phyloP scores from a whole-genome alignment of 208 protist genomes.

The Sergeia podlipaevii region DNA sequence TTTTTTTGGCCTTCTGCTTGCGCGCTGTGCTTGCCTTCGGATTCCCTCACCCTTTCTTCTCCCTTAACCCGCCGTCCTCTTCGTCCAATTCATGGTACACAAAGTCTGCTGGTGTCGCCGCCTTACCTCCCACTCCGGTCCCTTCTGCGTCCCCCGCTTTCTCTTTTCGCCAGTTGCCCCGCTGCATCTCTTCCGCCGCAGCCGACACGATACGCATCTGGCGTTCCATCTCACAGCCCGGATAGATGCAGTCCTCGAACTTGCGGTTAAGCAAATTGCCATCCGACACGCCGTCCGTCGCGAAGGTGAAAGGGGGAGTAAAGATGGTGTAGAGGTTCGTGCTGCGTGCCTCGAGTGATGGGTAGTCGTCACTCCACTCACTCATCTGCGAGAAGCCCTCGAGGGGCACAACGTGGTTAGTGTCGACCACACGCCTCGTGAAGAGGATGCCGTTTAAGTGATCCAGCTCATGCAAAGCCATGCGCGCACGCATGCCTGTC shows the following conservation, averaged over 20 bases:
- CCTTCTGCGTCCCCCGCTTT: conserved; percentile 11
- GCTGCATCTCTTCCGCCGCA: conserved; percentile 53
- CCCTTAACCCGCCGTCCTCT: too few relatives aligned
- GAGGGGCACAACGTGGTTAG: conserved; percentile 83
- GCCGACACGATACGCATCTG: conserved; percentile 68
- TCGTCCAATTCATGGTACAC: too few relatives aligned
- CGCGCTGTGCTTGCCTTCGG: too few relatives aligned
- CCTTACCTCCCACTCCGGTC: conserved; percentile 5
- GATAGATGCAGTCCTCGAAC: conserved; percentile 88
- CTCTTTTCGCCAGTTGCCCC: conserved; percentile 42
- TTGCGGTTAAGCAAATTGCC: conserved; percentile 83
- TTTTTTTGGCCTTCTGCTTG: too few relatives aligned
- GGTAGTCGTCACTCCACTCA: conserved; percentile 89
- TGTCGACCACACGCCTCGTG: conserved; percentile 78
- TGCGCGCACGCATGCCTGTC: conserved; percentile 68
- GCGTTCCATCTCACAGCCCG: conserved; percentile 67
- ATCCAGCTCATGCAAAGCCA: conserved; percentile 86
- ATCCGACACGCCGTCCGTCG: conserved; percentile 54
- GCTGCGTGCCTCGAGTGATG: conserved; percentile 85
- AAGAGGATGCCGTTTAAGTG: conserved; percentile 84
- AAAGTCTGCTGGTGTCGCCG: background rate
- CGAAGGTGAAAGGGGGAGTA: conserved; percentile 75
- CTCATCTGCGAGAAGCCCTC: conserved; percentile 85
- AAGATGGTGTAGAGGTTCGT: conserved; percentile 89
- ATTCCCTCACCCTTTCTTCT: too few relatives aligned